phyloP scores from a whole-genome alignment of 2,329 filamentous ascomycete genomes.

The Celoporthe dispersa region DNA sequence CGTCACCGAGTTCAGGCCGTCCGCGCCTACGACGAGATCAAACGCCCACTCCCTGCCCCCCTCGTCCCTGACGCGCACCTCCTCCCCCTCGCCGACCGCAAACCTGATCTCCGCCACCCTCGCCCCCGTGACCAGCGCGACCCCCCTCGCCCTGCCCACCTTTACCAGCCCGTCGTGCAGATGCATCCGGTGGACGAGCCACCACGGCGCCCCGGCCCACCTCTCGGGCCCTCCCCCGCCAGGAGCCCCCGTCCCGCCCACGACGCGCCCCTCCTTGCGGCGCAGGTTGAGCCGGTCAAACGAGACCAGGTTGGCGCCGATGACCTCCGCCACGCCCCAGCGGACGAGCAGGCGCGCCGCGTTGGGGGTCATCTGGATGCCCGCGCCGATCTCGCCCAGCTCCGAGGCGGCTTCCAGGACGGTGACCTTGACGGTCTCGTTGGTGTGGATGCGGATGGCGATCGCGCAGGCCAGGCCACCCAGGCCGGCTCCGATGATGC shows the following conservation, averaged over 20 bases:
- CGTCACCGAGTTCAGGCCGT: slow-evolving; percentile 46
- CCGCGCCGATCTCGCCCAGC: slow-evolving; percentile 46
- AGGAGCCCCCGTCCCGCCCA: slow-evolving; percentile 42
- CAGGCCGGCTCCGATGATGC: slow-evolving; percentile 20
- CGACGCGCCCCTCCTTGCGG: slow-evolving; percentile 42
- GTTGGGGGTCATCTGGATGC: slow-evolving; percentile 47
- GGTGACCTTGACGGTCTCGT: slow-evolving; percentile 40
- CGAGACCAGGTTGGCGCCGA: slow-evolving; percentile 46
- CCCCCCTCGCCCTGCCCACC: slow-evolving; percentile 44
- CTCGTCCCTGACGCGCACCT: not conserved
- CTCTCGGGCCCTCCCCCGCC: slow-evolving; percentile 29
- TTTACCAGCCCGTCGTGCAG: slow-evolving; percentile 49
- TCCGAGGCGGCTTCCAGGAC: slow-evolving; percentile 46
- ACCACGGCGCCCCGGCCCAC: slow-evolving; percentile 41
- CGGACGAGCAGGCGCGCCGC: slow-evolving; percentile 44
- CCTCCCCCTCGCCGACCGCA: slow-evolving; percentile 29
- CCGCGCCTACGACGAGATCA: slow-evolving; percentile 46
- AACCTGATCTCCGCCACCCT: slow-evolving; percentile 41
- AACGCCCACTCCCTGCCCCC: slow-evolving; percentile 30
- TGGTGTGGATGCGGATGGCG: slow-evolving; percentile 38
- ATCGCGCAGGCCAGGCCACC: slow-evolving; percentile 39
- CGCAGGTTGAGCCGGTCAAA: slow-evolving; percentile 46
- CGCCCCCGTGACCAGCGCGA: slow-evolving; percentile 42
- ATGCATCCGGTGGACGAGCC: slow-evolving; percentile 53
- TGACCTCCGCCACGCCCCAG: slow-evolving; percentile 45